Evolutionary conservation across 441 rosid genomes (phyloP), one percentile per base, ranked within the genome.

Genomic region (Oxalis stricta): DNA sequence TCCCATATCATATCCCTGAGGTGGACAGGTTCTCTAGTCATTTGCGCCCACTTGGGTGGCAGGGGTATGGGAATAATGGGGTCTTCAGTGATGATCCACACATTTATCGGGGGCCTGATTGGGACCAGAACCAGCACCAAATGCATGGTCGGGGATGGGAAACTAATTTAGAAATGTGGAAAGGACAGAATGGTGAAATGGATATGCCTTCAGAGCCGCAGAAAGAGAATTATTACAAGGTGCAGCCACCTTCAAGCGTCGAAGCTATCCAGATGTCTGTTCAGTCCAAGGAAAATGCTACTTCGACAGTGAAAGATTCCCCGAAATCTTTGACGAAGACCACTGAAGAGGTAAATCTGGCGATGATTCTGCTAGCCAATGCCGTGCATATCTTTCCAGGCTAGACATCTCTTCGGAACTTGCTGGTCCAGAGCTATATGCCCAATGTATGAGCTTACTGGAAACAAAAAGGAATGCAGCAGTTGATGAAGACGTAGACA

Each of bases 1-100:
- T 83, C 18, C 84, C 89, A 20, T 92, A 70, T 63, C 97, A 74
- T 46, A 64, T 92, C 3, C 63, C 82, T 55, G 93, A 86, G 35
- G 76, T 80, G 38, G 96, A 91, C 58, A 75, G 98, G 72, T 79
- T 78, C 65, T 49, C 84, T 28, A 40, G 83, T 56, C 94, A 81
- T 77, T 17, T 91, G 65, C 91, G 91, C 18, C 95, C 96, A 31
- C 70, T 78, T n/a, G 93, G 91, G 45, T 92, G 97, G 99, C 99
- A 72, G 72, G 71, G 73, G 10, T 71, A 91, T 60, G 85, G 86
- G 61, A 79, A 65, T 61, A 76, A 72, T 60, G 76, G 77, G 42
- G 77, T 66, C 41, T 75, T 67, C 63, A 84, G 96, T 80, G 96
- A 81, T 60, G 96, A 91, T n/a, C 37, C 79, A 16, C 84, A 69